Evolutionary conservation across 495 filamentous ascomycete genomes (phyloP).

Genomic region (Pseudoneurospora amorphoporcata): DNA sequence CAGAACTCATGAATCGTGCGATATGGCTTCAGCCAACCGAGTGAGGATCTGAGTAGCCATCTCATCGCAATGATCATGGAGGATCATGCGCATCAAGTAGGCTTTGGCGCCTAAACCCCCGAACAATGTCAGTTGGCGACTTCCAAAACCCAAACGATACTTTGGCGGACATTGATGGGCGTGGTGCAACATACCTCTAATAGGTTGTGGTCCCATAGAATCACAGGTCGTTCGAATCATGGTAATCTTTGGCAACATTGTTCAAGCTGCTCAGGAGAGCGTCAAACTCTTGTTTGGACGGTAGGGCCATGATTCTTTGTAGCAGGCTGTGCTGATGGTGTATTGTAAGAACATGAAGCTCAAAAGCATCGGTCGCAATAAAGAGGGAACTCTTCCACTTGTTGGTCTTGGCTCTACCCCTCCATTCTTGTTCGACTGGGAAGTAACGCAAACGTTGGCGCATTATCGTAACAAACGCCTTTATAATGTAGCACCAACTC

Average conservation of each 20-base stretch:
- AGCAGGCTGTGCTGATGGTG: neutral
- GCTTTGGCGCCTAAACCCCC: constrained; percentile 10
- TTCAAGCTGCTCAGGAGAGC: neutral
- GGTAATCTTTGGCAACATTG: constrained; percentile 6
- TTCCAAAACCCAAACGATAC: neutral
- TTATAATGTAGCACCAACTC: no score
- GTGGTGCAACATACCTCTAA: constrained; percentile 10
- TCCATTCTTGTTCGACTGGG: neutral
- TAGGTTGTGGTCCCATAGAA: constrained; percentile 8
- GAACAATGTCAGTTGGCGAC: neutral
- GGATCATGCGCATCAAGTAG: constrained; percentile 17
- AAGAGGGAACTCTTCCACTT: neutral
- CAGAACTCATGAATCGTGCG: constrained; percentile 13
- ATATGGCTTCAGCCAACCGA: constrained; percentile 12
- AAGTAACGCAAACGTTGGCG: no score
- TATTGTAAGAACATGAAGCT: neutral
- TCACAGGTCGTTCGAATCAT: constrained; percentile 11
- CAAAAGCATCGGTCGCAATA: neutral
- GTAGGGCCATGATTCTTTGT: neutral
- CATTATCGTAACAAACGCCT: no score
- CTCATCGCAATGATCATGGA: constrained; percentile 15
- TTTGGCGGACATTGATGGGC: neutral
- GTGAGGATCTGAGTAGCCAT: constrained; percentile 10
- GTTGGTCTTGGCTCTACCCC: neutral
- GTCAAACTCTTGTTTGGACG: neutral